A percentile compares a stretch with the other conserved stretches of the same genome.
phyloP scores from a whole-genome alignment of 2,329 filamentous ascomycete species.

The Ophiocordyceps robertsii region DNA sequence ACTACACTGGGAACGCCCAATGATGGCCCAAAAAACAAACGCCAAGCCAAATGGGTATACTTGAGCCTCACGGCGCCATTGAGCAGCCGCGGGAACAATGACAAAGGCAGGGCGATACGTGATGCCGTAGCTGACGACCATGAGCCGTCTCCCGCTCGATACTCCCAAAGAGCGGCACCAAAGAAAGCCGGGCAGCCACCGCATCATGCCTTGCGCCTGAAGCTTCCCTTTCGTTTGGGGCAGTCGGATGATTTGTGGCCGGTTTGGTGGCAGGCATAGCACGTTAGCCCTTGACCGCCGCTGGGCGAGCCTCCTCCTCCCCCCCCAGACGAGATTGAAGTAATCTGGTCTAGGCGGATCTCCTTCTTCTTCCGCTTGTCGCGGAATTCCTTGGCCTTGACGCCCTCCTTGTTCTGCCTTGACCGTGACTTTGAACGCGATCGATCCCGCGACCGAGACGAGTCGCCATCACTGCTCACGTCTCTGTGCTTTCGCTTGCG shows the following conservation, averaged over 20 bases:
- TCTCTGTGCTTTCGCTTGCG: slow-evolving; percentile 14
- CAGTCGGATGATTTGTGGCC: slow-evolving; percentile 49
- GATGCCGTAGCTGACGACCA: too few relatives aligned
- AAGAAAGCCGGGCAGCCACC: background rate
- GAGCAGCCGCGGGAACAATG: too few relatives aligned
- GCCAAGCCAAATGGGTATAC: too few relatives aligned
- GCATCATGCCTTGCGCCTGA: background rate
- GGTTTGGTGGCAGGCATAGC: slow-evolving; percentile 46
- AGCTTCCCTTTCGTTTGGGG: slow-evolving; percentile 18
- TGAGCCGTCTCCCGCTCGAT: too few relatives aligned
- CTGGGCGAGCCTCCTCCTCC: slow-evolving; percentile 8
- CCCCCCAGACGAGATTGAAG: slow-evolving; percentile 41
- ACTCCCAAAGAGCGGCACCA: background rate
- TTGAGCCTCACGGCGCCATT: too few relatives aligned
- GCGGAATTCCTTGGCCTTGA: slow-evolving; percentile 33
- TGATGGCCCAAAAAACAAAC: too few relatives aligned
- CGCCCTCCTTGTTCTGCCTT: slow-evolving; percentile 12
- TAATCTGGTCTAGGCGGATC: slow-evolving; percentile 49
- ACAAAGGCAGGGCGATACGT: too few relatives aligned
- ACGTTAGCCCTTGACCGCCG: slow-evolving; percentile 23
- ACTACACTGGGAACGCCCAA: too few relatives aligned
- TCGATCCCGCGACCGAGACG: slow-evolving; percentile 9
- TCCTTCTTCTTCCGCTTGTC: slow-evolving; percentile 51
- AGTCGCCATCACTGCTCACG: slow-evolving; percentile 9
- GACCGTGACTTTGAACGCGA: slow-evolving; percentile 19